These are phyloP conservation scores for Penicillium italicum DNA, from an alignment of 2,329 filamentous ascomycete species.

Conservation along the genomic window DNA sequence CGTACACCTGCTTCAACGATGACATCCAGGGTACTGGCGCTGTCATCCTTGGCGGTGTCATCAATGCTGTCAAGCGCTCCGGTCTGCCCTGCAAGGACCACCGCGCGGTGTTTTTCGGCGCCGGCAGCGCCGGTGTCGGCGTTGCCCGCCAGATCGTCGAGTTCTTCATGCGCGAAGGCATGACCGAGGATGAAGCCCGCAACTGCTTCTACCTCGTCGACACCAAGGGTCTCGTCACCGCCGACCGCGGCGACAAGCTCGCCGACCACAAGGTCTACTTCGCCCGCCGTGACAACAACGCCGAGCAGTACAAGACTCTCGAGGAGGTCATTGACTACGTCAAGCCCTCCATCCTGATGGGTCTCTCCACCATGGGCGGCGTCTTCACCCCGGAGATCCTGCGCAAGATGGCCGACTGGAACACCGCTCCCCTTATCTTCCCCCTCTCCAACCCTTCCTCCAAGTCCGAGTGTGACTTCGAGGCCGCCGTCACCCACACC, in stretches of 20 bases:
- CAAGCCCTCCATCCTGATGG: constrained; percentile 90
- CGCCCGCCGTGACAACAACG: constrained; percentile 61
- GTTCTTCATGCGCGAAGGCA: constrained; percentile 89
- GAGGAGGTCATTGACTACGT: constrained; percentile 93
- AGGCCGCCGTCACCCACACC: constrained; percentile 86
- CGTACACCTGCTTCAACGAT: constrained; percentile 96
- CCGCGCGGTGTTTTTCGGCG: constrained; percentile 91
- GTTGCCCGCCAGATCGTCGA: constrained; percentile 97
- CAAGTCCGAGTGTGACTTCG: constrained; percentile 97
- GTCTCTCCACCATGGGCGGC: constrained; percentile 88
- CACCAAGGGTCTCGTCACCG: constrained; percentile 90
- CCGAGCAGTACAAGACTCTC: constrained; percentile 68
- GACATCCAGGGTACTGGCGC: constrained; percentile 97
- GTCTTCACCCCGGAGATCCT: constrained; percentile 89
- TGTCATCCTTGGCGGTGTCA: constrained; percentile 81
- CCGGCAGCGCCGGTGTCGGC: constrained; percentile 91
- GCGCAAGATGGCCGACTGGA: constrained; percentile 58
- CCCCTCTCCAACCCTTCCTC: constrained; percentile 92
- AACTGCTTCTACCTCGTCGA: constrained; percentile 97
- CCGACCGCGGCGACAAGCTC: constrained; percentile 87
- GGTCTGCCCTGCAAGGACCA: constrained; percentile 84
- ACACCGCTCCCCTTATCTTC: constrained; percentile 86
- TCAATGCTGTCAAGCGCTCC: constrained; percentile 75
- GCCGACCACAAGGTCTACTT: constrained; percentile 80
- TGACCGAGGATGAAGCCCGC: constrained; percentile 81